Conservation (phyloP, 495 filamentous ascomycete species). For the Aspergillus sclerotioniger region DNA sequence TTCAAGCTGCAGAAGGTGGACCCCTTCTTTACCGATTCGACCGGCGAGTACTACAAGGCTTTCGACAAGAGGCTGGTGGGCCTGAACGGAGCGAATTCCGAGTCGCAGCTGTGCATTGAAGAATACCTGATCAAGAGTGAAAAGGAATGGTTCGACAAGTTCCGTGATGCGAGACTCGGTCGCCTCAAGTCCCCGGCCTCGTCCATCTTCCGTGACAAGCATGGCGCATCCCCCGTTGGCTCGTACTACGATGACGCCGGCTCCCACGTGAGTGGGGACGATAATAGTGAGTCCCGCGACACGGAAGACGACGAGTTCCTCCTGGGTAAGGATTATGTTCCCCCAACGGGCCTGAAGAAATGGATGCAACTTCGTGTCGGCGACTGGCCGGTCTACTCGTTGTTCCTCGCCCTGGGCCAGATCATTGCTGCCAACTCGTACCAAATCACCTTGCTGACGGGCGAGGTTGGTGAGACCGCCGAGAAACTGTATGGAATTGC, state of each 20-base stretch:
- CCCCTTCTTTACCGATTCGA: constrained; percentile 67
- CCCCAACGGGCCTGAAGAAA: constrained; percentile 63
- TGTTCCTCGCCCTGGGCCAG: constrained; percentile 63
- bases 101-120: constrained; percentile 64
- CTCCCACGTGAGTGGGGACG: constrained; percentile 31
- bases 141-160: constrained; percentile 65
- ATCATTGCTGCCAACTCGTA: constrained; percentile 71
- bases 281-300: constrained; percentile 18
- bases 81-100: constrained; percentile 55
- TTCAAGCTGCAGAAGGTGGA: constrained; percentile 68
- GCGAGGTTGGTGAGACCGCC: constrained; percentile 61
- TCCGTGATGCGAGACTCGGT: constrained; percentile 55
- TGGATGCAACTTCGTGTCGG: constrained; percentile 45
- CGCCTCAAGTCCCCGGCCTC: constrained; percentile 41
- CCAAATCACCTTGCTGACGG: constrained; percentile 66
- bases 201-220: constrained; percentile 38
- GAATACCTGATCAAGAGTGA: constrained; percentile 64
- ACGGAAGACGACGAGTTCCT: constrained; percentile 53
- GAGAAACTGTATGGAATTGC: constrained; percentile 66
- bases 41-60: constrained; percentile 56
- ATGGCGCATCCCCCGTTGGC: constrained; percentile 27
- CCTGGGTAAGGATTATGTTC: constrained; percentile 61
- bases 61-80: constrained; percentile 60
- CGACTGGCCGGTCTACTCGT: constrained; percentile 71
- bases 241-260: constrained; percentile 36